Base-by-base conservation (phyloP, 129 eudicot species). In the Flaveria brownii region DNA sequence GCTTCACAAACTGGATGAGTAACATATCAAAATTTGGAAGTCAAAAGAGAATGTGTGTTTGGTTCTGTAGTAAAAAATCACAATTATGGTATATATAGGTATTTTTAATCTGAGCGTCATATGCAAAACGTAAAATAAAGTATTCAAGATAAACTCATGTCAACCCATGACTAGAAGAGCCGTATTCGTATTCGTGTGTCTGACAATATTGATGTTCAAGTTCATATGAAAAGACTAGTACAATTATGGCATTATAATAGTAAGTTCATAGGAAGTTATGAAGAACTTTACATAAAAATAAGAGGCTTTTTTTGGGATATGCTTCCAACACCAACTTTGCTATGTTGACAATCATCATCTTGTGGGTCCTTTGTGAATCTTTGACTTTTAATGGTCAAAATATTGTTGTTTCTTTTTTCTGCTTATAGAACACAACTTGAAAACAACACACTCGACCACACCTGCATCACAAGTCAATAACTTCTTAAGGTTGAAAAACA, bases 381-480 rank as follows among this genome's bases (percentile, higher is more conserved):
- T 15, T 50, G 18, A 50, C 20, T 15, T 50, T 50, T 50, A 50
- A 8, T 50, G 18, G 56, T 50, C 56, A 50, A 50, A 15, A 14
- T 50, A 50, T 50, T 50, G 56, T 36, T 36, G 41, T 36, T 36
- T 36, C 41, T 36, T 36, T 7, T 36, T 36, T 36, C 41, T 50
- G n/a, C 20, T 45, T 8, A 45, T 9, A 9, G 50, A 45, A 45
- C 50, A 14, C 50, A 45, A 43, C 12, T 43, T 43, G 47, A 43
- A 43, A 4, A 9, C 12, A 43, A 52, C 23, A 52, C 59, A 14
- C 56, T 3, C 15, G 5, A 11, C 54, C 59, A 52, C 67, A 61
- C 67, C 41, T 12, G 64, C 64, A 30, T 61, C 41, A 61, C 7
- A 52, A 60, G 66, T 60, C 66, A 60, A 25, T 61, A 61, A 61